Base-by-base conservation (phyloP, 1,284 basidiomycete species). In the Exobasidium cylindrosporum region DNA sequence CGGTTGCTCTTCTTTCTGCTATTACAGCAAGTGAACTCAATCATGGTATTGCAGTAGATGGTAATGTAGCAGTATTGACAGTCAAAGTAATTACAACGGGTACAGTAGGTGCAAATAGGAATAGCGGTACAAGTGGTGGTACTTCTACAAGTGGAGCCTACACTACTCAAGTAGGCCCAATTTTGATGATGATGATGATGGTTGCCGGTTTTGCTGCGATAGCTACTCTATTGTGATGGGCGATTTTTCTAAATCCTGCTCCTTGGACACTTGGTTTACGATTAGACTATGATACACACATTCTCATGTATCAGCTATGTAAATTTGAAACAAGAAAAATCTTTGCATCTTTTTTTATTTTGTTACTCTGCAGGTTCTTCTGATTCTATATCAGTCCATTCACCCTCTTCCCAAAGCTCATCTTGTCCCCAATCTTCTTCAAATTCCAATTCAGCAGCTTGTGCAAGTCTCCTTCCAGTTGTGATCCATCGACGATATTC, bases 41-140 rank as follows among this genome's bases (percentile, higher is more conserved):
- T 60, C 76, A 79, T 63, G 62, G 60, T 17, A 78, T 79, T 35
- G 61, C 61, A 26, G 66, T 68, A 14, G 76, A 79, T 44, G 74
- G 72, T 26, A 56, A 57, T 1, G 76, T 78, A 13, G 56, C 64
- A 2, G 62, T 79, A 23, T 58, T 79, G 30, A 76, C 72, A 14
- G 69, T 79, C 57, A 64, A 47, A 7, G 58, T 76, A 44, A 71
- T 64, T 44, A 70, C 73, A 60, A 69, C 65, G 11, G 72, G 72
- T 24, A 68, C 63, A 21, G 60, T 72, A 24, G 70, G 72, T 50
- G 35, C 56, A 30, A 55, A 55, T 47, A 14, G 46, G 14, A 30
- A 29, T 29, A 7, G 53, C 2, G 56, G 43, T 5, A 44, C 56
- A 10, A 55, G 3, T 28, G 21, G 23, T 7, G 53, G 31, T 10